Base-by-base conservation (phyloP, 2,329 filamentous ascomycete genomes). In the Fusarium tupiense region DNA sequence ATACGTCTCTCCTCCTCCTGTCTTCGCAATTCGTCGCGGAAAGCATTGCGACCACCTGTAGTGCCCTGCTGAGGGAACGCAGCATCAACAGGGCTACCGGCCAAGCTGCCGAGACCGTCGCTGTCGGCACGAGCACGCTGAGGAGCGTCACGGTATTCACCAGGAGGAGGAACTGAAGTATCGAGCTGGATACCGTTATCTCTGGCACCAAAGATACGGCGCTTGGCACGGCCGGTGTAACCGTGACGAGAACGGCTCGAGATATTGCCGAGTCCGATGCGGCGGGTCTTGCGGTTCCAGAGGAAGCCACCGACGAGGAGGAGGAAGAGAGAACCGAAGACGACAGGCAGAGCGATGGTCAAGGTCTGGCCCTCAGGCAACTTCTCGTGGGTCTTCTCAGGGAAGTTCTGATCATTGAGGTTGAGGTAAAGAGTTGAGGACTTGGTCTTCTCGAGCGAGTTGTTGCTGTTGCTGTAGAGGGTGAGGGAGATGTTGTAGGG, bases 301-400 rank as follows among this genome's bases (percentile, higher is more conserved):
- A 91, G 61, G 82, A 87, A 85, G 81, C 90, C 79, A 81, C 91
- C 84, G 82, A 91, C 49, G 75, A 89, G 67, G 71, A 88, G 82
- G 56, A 89, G 68, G 47, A 83, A 54, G 61, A 88, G 80, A 76
- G 86, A 82, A 57, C 85, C 86, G n/a, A 88, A 80, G 26, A 88
- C 81, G 61, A 83, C 80, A 24, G 89, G 88, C 11, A 91, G 82
- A 20, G 85, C 88, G 73, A 91, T 88, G 77, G 84, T 84, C 50
- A 91, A 81, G 35, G 85, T 86, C 16, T 82, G 73, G 56, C 84
- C 77, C 68, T 80, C 71, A 72, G 82, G 80, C 60, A 76, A 70
- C 62, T 79, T 81, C 3, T 80, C 79, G 13, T 82, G 78, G 24
- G 80, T 77, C 38, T 79, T 82, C n/a, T 81, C 79, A 47, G 88